phyloP scores from a whole-genome alignment of 2,329 filamentous ascomycete species.

The Venturia carpophila region DNA sequence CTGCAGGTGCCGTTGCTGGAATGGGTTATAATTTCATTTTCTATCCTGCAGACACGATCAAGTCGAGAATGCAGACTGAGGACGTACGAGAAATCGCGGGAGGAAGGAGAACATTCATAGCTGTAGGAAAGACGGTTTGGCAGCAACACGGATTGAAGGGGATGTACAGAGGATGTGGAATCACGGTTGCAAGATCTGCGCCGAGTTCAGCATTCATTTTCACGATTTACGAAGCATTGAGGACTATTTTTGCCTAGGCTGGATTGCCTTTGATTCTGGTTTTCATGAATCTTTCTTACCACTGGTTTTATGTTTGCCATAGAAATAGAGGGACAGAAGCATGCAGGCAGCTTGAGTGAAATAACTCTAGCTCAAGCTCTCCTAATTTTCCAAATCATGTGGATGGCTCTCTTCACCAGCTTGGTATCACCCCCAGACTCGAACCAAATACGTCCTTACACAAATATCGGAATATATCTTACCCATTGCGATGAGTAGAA shows the following conservation, averaged over 20 bases:
- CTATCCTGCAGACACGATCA: conserved; percentile 95
- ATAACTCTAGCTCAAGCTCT: too few relatives aligned
- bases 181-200: conserved; percentile 78
- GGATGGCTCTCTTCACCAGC: too few relatives aligned
- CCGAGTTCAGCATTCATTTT: conserved; percentile 99
- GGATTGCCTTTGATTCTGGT: not conserved
- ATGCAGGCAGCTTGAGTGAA: not conserved
- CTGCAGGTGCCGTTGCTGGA: conserved; percentile 79
- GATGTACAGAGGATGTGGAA: conserved; percentile 88
- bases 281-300: not conserved
- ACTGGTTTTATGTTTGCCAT: not conserved
- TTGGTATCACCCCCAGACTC: too few relatives aligned
- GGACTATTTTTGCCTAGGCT: conserved; percentile 5
- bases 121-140: conserved; percentile 69
- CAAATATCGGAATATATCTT: too few relatives aligned
- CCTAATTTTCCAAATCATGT: too few relatives aligned
- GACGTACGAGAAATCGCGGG: conserved; percentile 51
- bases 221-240: conserved; percentile 79
- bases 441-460: too few relatives aligned
- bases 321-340: not conserved
- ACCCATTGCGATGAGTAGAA: too few relatives aligned
- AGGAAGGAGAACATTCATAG: conserved; percentile 56
- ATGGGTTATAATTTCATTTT: conserved; percentile 96
- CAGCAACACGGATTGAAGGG: conserved; percentile 71
- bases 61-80: conserved; percentile 91